Percentiles rank a stretch among this genome's conserved stretches.
Conservation (phyloP, 257 asterid species). For the Gynochthodes officinalis region DNA sequence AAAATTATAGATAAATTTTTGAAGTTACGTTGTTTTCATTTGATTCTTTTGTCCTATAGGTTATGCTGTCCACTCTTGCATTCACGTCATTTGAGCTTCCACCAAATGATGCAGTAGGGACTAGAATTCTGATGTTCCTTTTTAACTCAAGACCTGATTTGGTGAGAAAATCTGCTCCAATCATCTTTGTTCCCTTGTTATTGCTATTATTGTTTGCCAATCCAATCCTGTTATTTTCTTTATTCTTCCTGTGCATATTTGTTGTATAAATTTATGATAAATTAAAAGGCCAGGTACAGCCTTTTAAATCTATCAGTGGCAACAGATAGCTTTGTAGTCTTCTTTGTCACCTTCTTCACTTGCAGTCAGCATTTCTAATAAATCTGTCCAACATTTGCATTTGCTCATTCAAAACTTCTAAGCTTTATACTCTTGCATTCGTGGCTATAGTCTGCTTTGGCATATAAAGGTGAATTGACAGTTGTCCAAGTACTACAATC, state of each 20-base stretch:
- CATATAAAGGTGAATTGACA: too few relatives aligned
- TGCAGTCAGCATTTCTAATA: not conserved
- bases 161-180: conserved; percentile 46
- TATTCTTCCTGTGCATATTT: not conserved
- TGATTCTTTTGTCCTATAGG: conserved; percentile 48
- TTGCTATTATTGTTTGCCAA: not conserved
- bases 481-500: too few relatives aligned
- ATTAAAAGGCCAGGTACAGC: too few relatives aligned
- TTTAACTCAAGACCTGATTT: conserved; percentile 96
- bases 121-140: conserved; percentile 79
- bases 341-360: not conserved
- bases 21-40: conserved; percentile 1
- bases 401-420: too few relatives aligned
- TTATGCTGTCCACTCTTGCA: conserved; percentile 84
- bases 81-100: conserved; percentile 98
- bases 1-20: not conserved
- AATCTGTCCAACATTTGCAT: not conserved
- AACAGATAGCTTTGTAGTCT: too few relatives aligned
- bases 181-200: not conserved
- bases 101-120: conserved; percentile 89
- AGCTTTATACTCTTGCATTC: too few relatives aligned
- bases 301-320: too few relatives aligned
- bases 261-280: not conserved
- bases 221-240: not conserved
- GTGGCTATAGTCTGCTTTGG: too few relatives aligned